A percentile compares a stretch with the other conserved stretches of the same genome.
phyloP scores from a whole-genome alignment of 495 filamentous ascomycete species.

The Xylaria cubensis region DNA sequence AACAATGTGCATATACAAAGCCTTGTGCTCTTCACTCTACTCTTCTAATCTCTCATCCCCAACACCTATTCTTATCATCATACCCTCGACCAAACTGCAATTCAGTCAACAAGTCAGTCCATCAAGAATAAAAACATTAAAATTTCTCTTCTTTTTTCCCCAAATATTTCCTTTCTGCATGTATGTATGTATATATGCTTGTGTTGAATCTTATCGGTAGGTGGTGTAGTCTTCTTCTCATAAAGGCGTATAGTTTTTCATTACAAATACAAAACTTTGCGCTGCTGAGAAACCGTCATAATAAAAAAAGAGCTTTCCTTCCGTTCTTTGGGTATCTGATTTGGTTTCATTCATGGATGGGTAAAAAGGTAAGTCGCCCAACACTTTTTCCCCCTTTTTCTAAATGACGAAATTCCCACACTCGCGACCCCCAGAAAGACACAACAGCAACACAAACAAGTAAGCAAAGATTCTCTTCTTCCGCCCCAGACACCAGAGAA shows the following conservation, averaged over 20 bases:
- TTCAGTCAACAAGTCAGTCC: background rate
- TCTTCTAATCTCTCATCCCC: background rate
- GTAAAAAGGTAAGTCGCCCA: slow-evolving; percentile 28
- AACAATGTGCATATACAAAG: background rate
- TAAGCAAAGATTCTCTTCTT: background rate
- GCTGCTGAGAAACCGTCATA: slow-evolving; percentile 27
- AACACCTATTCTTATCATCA: background rate
- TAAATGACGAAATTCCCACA: slow-evolving; percentile 27
- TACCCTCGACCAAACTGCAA: background rate
- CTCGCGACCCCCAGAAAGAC: slow-evolving; percentile 11
- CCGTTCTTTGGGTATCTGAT: slow-evolving; percentile 38
- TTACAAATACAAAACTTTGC: slow-evolving; percentile 36
- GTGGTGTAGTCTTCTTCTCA: slow-evolving; percentile 27
- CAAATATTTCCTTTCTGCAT: background rate
- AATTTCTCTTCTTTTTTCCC: background rate
- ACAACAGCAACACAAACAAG: slow-evolving; percentile 25
- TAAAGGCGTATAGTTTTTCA: slow-evolving; percentile 31
- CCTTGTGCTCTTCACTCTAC: background rate
- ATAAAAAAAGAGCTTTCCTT: slow-evolving; percentile 14
- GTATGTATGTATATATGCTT: background rate
- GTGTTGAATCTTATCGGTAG: slow-evolving; percentile 20
- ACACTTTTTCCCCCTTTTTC: slow-evolving; percentile 33
- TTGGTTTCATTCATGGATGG: slow-evolving; percentile 21
- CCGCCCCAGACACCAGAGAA: background rate
- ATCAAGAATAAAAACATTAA: background rate